A percentile compares a stretch with the other conserved stretches of the same genome.
Evolutionary conservation across 768 basidiomycete genomes (phyloP).

Genomic region (Clitopilus hobsonii): DNA sequence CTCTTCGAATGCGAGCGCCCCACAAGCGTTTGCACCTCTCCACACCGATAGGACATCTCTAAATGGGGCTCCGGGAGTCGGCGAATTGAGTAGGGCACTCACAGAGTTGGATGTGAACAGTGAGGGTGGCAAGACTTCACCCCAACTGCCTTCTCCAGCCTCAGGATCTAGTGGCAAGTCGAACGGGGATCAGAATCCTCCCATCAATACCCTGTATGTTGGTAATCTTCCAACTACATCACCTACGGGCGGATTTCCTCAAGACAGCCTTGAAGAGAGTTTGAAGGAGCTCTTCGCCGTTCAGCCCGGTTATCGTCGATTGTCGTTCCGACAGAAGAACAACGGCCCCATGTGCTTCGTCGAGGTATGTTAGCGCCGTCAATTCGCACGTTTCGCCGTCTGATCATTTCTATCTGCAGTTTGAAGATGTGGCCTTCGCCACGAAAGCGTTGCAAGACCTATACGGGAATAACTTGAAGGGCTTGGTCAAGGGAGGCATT

Average conservation of each 20-base stretch:
- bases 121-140: constrained; percentile 54
- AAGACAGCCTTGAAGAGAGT: constrained; percentile 82
- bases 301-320: constrained; percentile 82
- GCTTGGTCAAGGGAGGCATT: constrained; percentile 94
- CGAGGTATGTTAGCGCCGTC: constrained; percentile 56
- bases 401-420: constrained; percentile 45
- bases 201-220: constrained; percentile 99
- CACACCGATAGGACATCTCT: not conserved
- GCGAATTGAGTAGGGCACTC: constrained; percentile 33
- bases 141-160: constrained; percentile 73
- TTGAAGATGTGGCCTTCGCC: constrained; percentile 84
- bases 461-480: constrained; percentile 87
- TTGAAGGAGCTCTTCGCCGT: constrained; percentile 77
- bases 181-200: constrained; percentile 88
- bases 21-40: constrained; percentile 14
- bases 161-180: constrained; percentile 53
- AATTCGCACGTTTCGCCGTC: not conserved
- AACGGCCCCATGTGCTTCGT: constrained; percentile 99
- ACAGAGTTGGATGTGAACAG: constrained; percentile 52
- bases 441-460: constrained; percentile 85
- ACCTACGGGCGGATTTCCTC: constrained; percentile 64
- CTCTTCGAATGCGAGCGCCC: constrained; percentile 25
- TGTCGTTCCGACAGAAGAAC: constrained; percentile 93
- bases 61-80: not conserved
- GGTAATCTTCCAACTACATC: constrained; percentile 89